Evolutionary conservation across 345 rosid genomes (phyloP), one percentile per base, ranked within the genome.

Genomic region (Acer campestre): DNA sequence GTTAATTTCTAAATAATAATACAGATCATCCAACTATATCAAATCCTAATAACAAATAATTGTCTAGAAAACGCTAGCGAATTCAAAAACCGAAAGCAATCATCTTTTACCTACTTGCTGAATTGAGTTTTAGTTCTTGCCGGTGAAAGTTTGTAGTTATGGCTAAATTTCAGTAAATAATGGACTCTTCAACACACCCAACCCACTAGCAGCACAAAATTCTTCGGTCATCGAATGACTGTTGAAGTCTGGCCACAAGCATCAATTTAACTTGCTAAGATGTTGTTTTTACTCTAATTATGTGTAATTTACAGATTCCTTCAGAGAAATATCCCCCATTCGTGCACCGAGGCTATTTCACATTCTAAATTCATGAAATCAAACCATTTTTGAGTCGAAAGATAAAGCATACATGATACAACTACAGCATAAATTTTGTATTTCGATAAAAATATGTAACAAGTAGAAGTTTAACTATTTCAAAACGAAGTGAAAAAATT

Each of bases 281-380:
- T 59, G 10, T 18, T 59, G 63, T n/a, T 59, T 59, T 46, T 1
- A 42, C 14, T 53, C 20, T 53, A 16, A 53, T 53, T 53, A 7
- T 16, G 58, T 3, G 2, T 53, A 53, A 53, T 53, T 14, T 53
- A 53, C 5, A 53, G 58, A 53, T 14, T 53, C 58, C 58, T 53
- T 0, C 6, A 35, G 38, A 35, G 38, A 35, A 35, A 35, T 35
- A 35, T 35, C 38, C 38, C 38, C 38, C 38, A 35, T 35, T 35
- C 23, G 20, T 4, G 55, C 55, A 42, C 12, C 51, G 22, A 68
- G 9, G n/a, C 23, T 46, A 20, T 35, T 23, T 68, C 72, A 70
- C 40, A 69, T 69, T 27, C 46, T 70, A 51, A 70, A 70, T 49
- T 29, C 22, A 49, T 18, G 11, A 14, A 70, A 27, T 70, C 35